A percentile compares a stretch with the other conserved stretches of the same genome.
phyloP scores from a whole-genome alignment of 2,329 filamentous ascomycete species.

The Pseudogymnoascus sp. region DNA sequence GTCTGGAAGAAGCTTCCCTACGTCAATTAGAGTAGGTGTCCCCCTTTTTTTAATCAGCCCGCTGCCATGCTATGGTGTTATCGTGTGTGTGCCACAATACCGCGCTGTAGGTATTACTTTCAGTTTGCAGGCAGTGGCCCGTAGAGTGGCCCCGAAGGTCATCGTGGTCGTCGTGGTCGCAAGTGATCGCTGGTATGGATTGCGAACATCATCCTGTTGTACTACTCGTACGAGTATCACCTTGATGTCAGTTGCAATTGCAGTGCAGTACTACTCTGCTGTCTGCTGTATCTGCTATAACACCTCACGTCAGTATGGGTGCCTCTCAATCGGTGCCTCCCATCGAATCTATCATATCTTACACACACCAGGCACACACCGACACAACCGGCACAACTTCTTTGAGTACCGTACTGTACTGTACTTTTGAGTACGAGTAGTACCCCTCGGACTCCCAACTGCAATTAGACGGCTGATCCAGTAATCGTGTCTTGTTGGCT shows the following conservation, averaged over 20 bases:
- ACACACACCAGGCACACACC: not conserved
- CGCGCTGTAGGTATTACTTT: not conserved
- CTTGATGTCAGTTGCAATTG: not conserved
- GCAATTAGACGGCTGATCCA: not conserved
- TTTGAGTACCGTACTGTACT: no score
- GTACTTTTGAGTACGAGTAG: not conserved
- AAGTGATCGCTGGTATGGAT: not conserved
- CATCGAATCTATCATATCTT: slow-evolving; percentile 4
- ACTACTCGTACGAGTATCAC: not conserved
- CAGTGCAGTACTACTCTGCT: no score
- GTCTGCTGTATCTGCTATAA: no score
- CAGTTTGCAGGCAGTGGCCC: not conserved
- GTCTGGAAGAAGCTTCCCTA: slow-evolving; percentile 6
- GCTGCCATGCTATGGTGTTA: not conserved
- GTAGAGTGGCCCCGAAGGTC: no score
- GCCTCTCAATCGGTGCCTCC: no score
- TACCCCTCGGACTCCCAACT: not conserved
- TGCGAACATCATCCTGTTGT: not conserved
- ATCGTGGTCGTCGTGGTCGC: not conserved
- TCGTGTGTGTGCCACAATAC: slow-evolving; percentile 1
- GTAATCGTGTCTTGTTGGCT: slow-evolving; percentile 2
- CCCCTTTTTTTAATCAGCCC: not conserved
- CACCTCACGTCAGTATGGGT: no score
- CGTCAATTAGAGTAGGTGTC: slow-evolving; percentile 3
- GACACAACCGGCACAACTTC: no score